Percentiles rank a stretch among this genome's conserved stretches.
phyloP scores from a whole-genome alignment of 2,329 filamentous ascomycete species.

The Ceratocystis harringtonii region DNA sequence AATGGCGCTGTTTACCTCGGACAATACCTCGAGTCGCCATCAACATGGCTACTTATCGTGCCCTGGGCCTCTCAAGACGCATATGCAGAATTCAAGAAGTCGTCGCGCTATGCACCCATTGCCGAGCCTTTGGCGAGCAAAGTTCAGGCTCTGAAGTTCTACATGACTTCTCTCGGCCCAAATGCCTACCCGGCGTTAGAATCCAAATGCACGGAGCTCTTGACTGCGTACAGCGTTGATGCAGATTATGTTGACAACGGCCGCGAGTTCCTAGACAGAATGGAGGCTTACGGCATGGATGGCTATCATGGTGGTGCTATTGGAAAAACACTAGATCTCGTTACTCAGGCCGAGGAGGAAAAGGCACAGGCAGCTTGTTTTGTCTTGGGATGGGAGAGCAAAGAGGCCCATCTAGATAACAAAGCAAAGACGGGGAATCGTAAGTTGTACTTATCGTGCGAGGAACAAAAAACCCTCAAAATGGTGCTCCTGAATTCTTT shows the following conservation, averaged over 20 bases:
- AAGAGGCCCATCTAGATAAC: constrained; percentile 25
- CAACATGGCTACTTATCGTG: constrained; percentile 24
- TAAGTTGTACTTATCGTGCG: constrained; percentile 12
- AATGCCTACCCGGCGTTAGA: constrained; percentile 22
- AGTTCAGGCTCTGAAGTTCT: constrained; percentile 17
- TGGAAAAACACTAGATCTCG: constrained; percentile 24
- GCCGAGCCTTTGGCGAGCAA: constrained; percentile 23
- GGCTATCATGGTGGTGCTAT: constrained; percentile 25
- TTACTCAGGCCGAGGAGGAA: constrained; percentile 21
- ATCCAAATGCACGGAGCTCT: constrained; percentile 28
- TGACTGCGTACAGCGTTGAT: constrained; percentile 25
- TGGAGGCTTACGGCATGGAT: constrained; percentile 21
- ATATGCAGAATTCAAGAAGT: constrained; percentile 29
- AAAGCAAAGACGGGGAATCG: constrained; percentile 20
- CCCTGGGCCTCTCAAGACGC: constrained; percentile 25
- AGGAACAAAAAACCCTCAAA: background rate
- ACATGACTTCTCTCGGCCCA: constrained; percentile 2
- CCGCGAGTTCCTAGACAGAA: constrained; percentile 23
- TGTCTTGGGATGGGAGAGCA: constrained; percentile 29
- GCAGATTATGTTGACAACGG: constrained; percentile 18
- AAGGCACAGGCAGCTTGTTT: constrained; percentile 24
- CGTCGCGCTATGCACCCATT: constrained; percentile 27
- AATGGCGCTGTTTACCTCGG: constrained; percentile 25
- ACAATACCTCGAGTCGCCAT: constrained; percentile 25
- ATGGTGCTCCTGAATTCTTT: background rate